phyloP scores from a whole-genome alignment of 495 filamentous ascomycete species.

The Amorphotheca resinae region DNA sequence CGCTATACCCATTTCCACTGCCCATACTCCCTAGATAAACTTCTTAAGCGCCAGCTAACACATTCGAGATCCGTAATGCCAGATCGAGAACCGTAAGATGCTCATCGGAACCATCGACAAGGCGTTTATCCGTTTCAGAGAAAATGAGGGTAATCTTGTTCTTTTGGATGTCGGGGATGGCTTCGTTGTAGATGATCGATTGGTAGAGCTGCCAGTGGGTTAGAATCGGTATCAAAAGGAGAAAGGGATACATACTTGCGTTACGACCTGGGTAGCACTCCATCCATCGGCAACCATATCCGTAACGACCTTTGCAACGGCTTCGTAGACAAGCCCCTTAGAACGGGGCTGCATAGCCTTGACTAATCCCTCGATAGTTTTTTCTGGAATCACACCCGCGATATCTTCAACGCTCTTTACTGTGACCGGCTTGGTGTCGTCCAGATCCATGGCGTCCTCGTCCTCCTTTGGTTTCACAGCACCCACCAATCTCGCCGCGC shows the following conservation, averaged over 20 bases:
- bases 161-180: slow-evolving; percentile 71
- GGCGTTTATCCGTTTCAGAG: slow-evolving; percentile 82
- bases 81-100: slow-evolving; percentile 83
- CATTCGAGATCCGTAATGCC: slow-evolving; percentile 62
- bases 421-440: slow-evolving; percentile 40
- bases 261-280: slow-evolving; percentile 84
- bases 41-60: slow-evolving; percentile 38
- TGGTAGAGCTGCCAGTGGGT: slow-evolving; percentile 57
- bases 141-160: slow-evolving; percentile 82
- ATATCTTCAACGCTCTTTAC: slow-evolving; percentile 81
- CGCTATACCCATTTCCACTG: slow-evolving; percentile 1
- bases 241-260: slow-evolving; percentile 42
- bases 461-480: slow-evolving; percentile 27
- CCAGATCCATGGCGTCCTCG: slow-evolving; percentile 31
- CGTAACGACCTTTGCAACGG: slow-evolving; percentile 64
- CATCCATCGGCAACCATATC: slow-evolving; percentile 94
- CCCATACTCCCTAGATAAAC: background rate
- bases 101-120: slow-evolving; percentile 97
- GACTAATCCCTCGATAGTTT: slow-evolving; percentile 54
- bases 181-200: slow-evolving; percentile 69
- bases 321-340: slow-evolving; percentile 52
- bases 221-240: slow-evolving; percentile 4
- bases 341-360: slow-evolving; percentile 66
- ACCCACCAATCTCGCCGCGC: slow-evolving; percentile 69
- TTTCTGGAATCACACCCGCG: slow-evolving; percentile 78